Percentiles rank a stretch among this genome's conserved stretches.
phyloP scores from a whole-genome alignment of 2,329 filamentous ascomycete species.

The Aspergillus chevalieri region DNA sequence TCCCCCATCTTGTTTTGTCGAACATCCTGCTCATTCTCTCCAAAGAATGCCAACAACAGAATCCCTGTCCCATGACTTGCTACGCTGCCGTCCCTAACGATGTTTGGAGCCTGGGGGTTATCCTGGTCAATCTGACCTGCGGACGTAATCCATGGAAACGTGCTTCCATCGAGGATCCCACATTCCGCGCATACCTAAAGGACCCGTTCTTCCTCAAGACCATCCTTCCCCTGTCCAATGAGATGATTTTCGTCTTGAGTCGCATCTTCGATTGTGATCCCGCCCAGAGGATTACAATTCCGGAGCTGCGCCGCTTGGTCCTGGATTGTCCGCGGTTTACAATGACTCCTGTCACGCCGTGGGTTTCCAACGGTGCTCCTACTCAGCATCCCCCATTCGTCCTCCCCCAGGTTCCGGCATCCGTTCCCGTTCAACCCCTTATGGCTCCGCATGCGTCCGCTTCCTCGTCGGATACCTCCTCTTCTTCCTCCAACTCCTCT shows the following conservation, averaged over 20 bases:
- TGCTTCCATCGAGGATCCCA: slow-evolving; percentile 86
- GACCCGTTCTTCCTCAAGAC: slow-evolving; percentile 83
- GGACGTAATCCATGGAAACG: slow-evolving; percentile 99
- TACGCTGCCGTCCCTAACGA: slow-evolving; percentile 94
- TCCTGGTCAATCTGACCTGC: slow-evolving; percentile 94
- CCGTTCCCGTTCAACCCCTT: slow-evolving; percentile 28
- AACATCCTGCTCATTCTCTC: slow-evolving; percentile 11
- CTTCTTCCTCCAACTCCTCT: slow-evolving; percentile 32
- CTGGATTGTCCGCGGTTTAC: slow-evolving; percentile 69
- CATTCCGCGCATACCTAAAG: slow-evolving; percentile 83
- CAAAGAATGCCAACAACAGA: slow-evolving; percentile 80
- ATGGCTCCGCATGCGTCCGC: slow-evolving; percentile 29
- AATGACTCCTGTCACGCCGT: slow-evolving; percentile 34
- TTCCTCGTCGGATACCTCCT: slow-evolving; percentile 29
- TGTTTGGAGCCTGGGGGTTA: slow-evolving; percentile 96
- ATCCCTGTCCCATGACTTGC: slow-evolving; percentile 62
- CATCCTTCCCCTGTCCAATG: slow-evolving; percentile 83
- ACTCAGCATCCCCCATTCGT: too few species aligned
- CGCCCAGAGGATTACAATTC: slow-evolving; percentile 70
- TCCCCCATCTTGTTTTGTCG: slow-evolving; percentile 5
- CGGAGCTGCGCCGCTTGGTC: slow-evolving; percentile 72
- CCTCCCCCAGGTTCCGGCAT: slow-evolving; percentile 28
- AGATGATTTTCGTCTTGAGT: slow-evolving; percentile 80
- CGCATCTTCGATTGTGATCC: slow-evolving; percentile 86
- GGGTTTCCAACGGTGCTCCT: slow-evolving; percentile 27